A percentile compares a stretch with the other conserved stretches of the same genome.
Evolutionary conservation across 2,329 filamentous ascomycete species (phyloP).

Genomic region (Cadophora sp.): DNA sequence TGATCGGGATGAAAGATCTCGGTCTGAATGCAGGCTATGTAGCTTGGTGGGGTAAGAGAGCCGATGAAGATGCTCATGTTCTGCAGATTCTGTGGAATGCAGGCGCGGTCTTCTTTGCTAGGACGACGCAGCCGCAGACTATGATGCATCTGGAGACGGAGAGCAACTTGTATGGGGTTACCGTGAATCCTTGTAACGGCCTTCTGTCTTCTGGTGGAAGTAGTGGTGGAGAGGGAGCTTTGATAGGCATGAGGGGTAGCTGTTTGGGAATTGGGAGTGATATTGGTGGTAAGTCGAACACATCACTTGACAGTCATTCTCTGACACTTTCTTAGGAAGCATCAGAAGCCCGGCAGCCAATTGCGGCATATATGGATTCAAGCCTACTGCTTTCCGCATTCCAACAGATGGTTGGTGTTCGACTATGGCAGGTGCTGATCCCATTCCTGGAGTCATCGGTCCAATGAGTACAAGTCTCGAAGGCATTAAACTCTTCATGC

Average conservation of each 20-base stretch:
- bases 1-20: constrained; percentile 54
- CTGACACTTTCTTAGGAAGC: constrained; percentile 35
- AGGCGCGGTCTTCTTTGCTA: constrained; percentile 58
- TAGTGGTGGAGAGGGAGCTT: constrained; percentile 66
- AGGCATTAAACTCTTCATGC: constrained; percentile 50
- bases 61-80: constrained; percentile 54
- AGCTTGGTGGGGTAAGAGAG: constrained; percentile 50
- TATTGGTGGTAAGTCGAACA: constrained; percentile 49
- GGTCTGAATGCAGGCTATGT: constrained; percentile 56
- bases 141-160: constrained; percentile 54
- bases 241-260: constrained; percentile 58
- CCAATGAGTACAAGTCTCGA: constrained; percentile 54
- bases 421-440: constrained; percentile 50
- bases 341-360: constrained; percentile 51
- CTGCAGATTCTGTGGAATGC: constrained; percentile 53
- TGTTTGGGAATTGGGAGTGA: constrained; percentile 68
- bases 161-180: constrained; percentile 36
- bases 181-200: constrained; percentile 61
- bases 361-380: constrained; percentile 56
- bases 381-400: constrained; percentile 50
- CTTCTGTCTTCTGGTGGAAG: constrained; percentile 64
- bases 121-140: constrained; percentile 60
- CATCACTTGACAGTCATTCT: background rate
- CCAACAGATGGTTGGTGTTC: constrained; percentile 51
- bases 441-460: constrained; percentile 31